A percentile compares a stretch with the other conserved stretches of the same genome.
These are phyloP conservation scores for Helotiales sp. DNA, from an alignment of 2,329 filamentous ascomycete species.

Conservation along the genomic window DNA sequence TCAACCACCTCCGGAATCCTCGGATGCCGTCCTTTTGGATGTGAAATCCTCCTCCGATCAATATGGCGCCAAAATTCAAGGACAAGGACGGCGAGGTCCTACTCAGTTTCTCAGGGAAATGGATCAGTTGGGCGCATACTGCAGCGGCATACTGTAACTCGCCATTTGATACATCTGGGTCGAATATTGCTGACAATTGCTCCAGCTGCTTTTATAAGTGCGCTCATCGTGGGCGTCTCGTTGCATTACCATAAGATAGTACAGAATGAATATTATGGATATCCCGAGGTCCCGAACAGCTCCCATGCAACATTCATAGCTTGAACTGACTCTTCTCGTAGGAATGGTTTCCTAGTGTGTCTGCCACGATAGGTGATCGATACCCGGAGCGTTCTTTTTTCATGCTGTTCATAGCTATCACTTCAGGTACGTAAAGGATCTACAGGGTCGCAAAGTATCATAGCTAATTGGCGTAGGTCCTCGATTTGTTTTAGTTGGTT, in stretches of 20 bases:
- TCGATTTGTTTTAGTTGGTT: slow-evolving; percentile 84
- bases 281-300: slow-evolving; percentile 62
- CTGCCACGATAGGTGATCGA: slow-evolving; percentile 93
- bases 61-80: slow-evolving; percentile 55
- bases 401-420: slow-evolving; percentile 95
- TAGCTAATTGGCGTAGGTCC: slow-evolving; percentile 62
- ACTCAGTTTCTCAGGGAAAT: slow-evolving; percentile 78
- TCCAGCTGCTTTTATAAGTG: slow-evolving; percentile 82
- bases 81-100: slow-evolving; percentile 69
- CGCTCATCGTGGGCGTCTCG: slow-evolving; percentile 76
- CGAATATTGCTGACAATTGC: slow-evolving; percentile 27
- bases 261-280: slow-evolving; percentile 93
- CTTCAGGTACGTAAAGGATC: slow-evolving; percentile 69
- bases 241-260: slow-evolving; percentile 98
- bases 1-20: slow-evolving; percentile 33
- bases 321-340: background rate
- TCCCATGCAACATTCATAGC: background rate
- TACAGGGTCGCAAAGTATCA: background rate
- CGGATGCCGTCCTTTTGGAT: slow-evolving; percentile 40
- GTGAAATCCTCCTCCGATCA: slow-evolving; percentile 34
- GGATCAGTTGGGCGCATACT: slow-evolving; percentile 90
- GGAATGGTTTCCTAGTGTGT: slow-evolving; percentile 97
- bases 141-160: slow-evolving; percentile 75
- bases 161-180: background rate
- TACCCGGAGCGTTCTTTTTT: slow-evolving; percentile 97